A percentile compares a stretch with the other conserved stretches of the same genome.
phyloP scores from a whole-genome alignment of 2,329 filamentous ascomycete species.

The Diaporthe ilicicola region DNA sequence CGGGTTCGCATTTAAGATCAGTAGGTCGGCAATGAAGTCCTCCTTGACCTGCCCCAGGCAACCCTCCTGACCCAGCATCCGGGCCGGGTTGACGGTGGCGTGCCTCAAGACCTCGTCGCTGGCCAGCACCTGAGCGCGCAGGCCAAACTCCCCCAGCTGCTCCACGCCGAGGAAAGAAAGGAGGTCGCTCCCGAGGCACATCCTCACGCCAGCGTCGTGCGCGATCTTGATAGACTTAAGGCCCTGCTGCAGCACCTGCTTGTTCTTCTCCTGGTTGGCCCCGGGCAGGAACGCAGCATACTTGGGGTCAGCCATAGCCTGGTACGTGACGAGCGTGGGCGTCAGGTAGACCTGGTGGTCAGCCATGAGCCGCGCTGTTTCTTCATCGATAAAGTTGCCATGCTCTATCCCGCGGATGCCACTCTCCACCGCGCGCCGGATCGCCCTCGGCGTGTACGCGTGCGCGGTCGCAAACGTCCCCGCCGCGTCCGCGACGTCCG shows the following conservation, averaged over 20 bases:
- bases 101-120: slow-evolving; percentile 27
- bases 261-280: slow-evolving; percentile 27
- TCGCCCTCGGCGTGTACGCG: slow-evolving; percentile 57
- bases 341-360: slow-evolving; percentile 55
- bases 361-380: slow-evolving; percentile 54
- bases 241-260: slow-evolving; percentile 20
- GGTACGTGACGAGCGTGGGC: slow-evolving; percentile 57
- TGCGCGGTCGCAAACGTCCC: slow-evolving; percentile 60
- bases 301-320: slow-evolving; percentile 43
- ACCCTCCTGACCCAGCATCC: slow-evolving; percentile 52
- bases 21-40: slow-evolving; percentile 57
- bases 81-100: slow-evolving; percentile 53
- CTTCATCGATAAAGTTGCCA: slow-evolving; percentile 44
- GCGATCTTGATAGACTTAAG: slow-evolving; percentile 20
- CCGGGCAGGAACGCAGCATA: slow-evolving; percentile 29
- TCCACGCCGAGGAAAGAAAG: slow-evolving; percentile 31
- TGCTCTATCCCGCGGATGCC: slow-evolving; percentile 58
- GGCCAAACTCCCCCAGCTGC: slow-evolving; percentile 31
- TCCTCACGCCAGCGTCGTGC: slow-evolving; percentile 27
- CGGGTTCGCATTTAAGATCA: slow-evolving; percentile 58
- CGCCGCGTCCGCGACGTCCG: slow-evolving; percentile 50
- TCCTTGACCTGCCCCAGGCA: slow-evolving; percentile 54
- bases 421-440: slow-evolving; percentile 56
- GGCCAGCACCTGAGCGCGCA: slow-evolving; percentile 21
- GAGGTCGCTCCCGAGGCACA: slow-evolving; percentile 32